phyloP scores from a whole-genome alignment of 2,329 filamentous ascomycete genomes.

The Alternaria conjuncta region DNA sequence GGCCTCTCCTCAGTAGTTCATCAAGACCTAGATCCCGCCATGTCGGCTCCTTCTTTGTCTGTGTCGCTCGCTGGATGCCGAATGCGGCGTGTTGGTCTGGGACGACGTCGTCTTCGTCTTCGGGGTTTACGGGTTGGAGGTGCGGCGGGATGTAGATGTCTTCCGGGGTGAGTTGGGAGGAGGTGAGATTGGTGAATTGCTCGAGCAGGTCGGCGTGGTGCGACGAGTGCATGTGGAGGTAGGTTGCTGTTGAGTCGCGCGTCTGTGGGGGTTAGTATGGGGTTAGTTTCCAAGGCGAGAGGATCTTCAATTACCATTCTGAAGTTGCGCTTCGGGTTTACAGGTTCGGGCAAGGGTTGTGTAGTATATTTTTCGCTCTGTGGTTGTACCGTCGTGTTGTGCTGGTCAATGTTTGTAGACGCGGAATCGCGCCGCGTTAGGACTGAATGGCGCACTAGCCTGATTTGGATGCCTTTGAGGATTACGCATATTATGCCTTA shows the following conservation, averaged over 20 bases:
- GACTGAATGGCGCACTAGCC: constrained; percentile 7
- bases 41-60: constrained; percentile 71
- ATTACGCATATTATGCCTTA: neutral
- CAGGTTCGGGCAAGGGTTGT: too few relatives aligned
- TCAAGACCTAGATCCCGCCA: constrained; percentile 82
- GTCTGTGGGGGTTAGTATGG: constrained; percentile 46
- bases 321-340: too few relatives aligned
- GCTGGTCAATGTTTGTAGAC: neutral
- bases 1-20: constrained; percentile 71
- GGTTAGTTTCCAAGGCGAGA: too few relatives aligned
- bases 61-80: constrained; percentile 81
- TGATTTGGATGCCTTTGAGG: neutral
- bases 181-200: constrained; percentile 53
- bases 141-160: constrained; percentile 83
- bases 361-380: neutral
- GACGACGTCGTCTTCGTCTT: constrained; percentile 88
- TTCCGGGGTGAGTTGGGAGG: constrained; percentile 57
- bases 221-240: constrained; percentile 75
- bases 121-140: constrained; percentile 82
- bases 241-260: constrained; percentile 77
- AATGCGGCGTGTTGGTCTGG: constrained; percentile 89
- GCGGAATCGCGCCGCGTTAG: constrained; percentile 3
- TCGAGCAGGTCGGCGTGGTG: constrained; percentile 81
- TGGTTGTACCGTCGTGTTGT: neutral
- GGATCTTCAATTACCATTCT: constrained; percentile 1